Evolutionary conservation across 1,284 basidiomycete genomes (phyloP), one percentile per base, ranked within the genome.

Genomic region (Vanrija sp.): DNA sequence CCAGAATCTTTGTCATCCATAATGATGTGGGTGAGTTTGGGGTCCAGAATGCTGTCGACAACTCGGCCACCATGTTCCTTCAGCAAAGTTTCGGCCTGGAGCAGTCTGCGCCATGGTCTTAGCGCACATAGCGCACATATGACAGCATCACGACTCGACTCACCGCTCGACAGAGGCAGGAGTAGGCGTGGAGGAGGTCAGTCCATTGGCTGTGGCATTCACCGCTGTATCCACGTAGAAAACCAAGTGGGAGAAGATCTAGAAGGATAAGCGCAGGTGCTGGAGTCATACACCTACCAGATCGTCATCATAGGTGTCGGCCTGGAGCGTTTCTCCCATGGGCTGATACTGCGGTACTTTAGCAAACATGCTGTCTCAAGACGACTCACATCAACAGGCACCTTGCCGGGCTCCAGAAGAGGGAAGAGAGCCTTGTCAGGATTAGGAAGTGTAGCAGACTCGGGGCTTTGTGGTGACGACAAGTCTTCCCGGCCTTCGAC

Each of bases 201-300:
- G 83, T 0, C 80, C 83, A 61, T 90, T 82, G 64, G 78, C 76
- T 7, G 69, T 72, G 0, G 91, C 90, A 65, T 91, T 91, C 9
- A 79, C 79, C 0, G 85, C 81, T 2, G 88, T 84, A 73, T 95
- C 92, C 39, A 96, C 79, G 74, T 95, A 96, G 76, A 94, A 93
- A 63, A 84, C 85, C 55, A 93, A 73, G 72, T 93, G 88, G 61
- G 74, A 84, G 77, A 94, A 93, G 55, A 74, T 74, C 69, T 73
- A 19, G 5, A 8, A 12, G 10, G 39, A 18, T 25, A 44, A 14
- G 19, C 18, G 9, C 5, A 2, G 21, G 9, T 12, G 46, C 10
- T 34, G 18, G 18, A 16, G 28, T 34, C 23, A 15, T 3, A 12
- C 16, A 46, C 65, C 47, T 49, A 72, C 69, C 55, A 78, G 75